A percentile compares a stretch with the other conserved stretches of the same genome.
Evolutionary conservation across 352 stramenopile species (phyloP).

Genomic region (Globisporangium orthogonon): DNA sequence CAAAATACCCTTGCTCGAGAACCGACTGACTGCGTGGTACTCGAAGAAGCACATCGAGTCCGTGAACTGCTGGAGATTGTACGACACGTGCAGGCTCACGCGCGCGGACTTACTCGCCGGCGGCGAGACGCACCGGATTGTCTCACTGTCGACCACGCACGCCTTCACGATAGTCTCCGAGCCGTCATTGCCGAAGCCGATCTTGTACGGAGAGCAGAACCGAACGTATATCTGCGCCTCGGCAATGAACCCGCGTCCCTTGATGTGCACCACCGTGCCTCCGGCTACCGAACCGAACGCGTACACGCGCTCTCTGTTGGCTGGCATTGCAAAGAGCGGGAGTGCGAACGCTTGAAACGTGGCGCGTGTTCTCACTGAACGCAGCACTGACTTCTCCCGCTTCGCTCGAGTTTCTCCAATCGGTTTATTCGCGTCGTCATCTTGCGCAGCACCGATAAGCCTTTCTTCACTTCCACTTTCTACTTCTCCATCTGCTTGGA

Average conservation of each 20-base stretch:
- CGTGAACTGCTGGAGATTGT: constrained; percentile 70
- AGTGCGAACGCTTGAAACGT: constrained; percentile 50
- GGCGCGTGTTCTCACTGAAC: constrained; percentile 6
- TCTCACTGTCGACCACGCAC: constrained; percentile 39
- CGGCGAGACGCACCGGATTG: constrained; percentile 46
- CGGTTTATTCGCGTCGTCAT: background rate
- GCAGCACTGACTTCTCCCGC: background rate
- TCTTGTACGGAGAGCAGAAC: constrained; percentile 37
- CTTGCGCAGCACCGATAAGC: background rate
- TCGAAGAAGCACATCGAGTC: constrained; percentile 64
- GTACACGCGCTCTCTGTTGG: constrained; percentile 32
- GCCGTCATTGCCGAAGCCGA: constrained; percentile 22
- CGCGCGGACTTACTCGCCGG: constrained; percentile 24
- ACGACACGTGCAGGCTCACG: constrained; percentile 47
- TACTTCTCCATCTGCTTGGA: background rate
- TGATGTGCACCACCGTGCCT: constrained; percentile 43
- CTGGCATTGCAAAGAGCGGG: constrained; percentile 45
- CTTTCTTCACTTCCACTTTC: constrained; percentile 2
- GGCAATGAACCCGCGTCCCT: constrained; percentile 47
- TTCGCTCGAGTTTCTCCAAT: background rate
- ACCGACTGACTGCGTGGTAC: constrained; percentile 47
- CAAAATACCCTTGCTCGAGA: constrained; percentile 30
- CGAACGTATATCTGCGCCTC: constrained; percentile 61
- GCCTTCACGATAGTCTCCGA: constrained; percentile 43
- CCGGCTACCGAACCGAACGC: constrained; percentile 42